Evolutionary conservation across 352 stramenopile genomes (phyloP).

Genomic region (Phytopythium vexans): DNA sequence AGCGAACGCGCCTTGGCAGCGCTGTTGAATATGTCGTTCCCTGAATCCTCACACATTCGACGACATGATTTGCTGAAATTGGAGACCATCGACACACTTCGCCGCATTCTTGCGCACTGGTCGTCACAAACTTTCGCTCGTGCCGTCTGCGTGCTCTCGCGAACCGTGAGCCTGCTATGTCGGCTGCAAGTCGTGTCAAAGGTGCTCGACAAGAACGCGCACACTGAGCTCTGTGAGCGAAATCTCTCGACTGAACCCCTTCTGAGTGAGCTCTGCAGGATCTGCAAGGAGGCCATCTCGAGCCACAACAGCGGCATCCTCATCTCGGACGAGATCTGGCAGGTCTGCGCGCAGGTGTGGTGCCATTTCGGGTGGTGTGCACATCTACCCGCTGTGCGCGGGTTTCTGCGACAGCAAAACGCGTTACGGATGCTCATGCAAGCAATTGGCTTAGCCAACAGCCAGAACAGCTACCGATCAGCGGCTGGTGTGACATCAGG

Average conservation of each 20-base stretch:
- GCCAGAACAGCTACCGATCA: slow-evolving; percentile 15
- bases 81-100: slow-evolving; percentile 9
- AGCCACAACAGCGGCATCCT: slow-evolving; percentile 8
- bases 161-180: slow-evolving; percentile 53
- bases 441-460: slow-evolving; percentile 32
- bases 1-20: slow-evolving; percentile 47
- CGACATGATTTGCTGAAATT: slow-evolving; percentile 25
- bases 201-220: background rate
- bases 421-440: slow-evolving; percentile 33
- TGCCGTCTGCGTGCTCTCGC: slow-evolving; percentile 34
- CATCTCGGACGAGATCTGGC: slow-evolving; percentile 36
- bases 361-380: slow-evolving; percentile 69
- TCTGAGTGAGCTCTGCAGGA: slow-evolving; percentile 24
- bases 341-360: slow-evolving; percentile 64
- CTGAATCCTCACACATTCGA: slow-evolving; percentile 27
- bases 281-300: slow-evolving; percentile 23
- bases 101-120: slow-evolving; percentile 17
- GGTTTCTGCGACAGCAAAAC: slow-evolving; percentile 34
- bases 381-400: slow-evolving; percentile 18
- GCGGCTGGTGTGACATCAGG: background rate
- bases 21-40: slow-evolving; percentile 67
- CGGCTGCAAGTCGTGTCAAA: slow-evolving; percentile 36
- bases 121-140: slow-evolving; percentile 9
- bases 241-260: slow-evolving; percentile 13
- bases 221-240: background rate